A percentile compares a stretch with the other conserved stretches of the same genome.
These are phyloP conservation scores for Termitomyces sp. DNA, from an alignment of 768 basidiomycete species.

Conservation along the genomic window DNA sequence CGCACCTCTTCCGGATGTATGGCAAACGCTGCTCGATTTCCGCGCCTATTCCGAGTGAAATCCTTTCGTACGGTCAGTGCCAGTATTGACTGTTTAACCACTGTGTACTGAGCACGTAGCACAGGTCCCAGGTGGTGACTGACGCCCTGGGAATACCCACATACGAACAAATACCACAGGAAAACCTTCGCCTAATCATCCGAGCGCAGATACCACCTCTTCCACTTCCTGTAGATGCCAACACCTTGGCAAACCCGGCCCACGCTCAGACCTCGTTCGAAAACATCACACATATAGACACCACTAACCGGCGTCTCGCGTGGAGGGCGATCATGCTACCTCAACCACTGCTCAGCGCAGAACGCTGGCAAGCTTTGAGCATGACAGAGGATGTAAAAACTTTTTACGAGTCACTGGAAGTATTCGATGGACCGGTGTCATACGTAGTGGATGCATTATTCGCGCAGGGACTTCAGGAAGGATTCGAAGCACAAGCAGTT, in stretches of 20 bases:
- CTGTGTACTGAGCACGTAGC: background rate
- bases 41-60: conserved; percentile 45
- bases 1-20: conserved; percentile 43
- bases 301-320: conserved; percentile 16
- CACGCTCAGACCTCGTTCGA: conserved; percentile 22
- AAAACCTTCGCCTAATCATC: conserved; percentile 19
- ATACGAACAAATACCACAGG: conserved; percentile 19
- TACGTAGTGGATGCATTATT: conserved; percentile 19
- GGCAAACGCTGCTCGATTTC: conserved; percentile 48
- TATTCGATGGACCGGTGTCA: conserved; percentile 18
- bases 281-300: conserved; percentile 24
- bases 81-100: background rate
- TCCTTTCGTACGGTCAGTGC: conserved; percentile 23
- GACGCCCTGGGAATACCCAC: conserved; percentile 17
- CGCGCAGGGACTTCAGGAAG: conserved; percentile 16
- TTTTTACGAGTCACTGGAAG: conserved; percentile 25
- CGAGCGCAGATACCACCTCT: conserved; percentile 26
- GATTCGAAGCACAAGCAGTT: conserved; percentile 20
- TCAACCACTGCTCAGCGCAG: conserved; percentile 18
- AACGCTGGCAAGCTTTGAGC: conserved; percentile 22
- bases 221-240: conserved; percentile 20
- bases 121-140: conserved; percentile 21
- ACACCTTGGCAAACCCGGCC: conserved; percentile 19
- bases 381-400: conserved; percentile 16
- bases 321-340: conserved; percentile 23